Evolutionary conservation across 1,284 basidiomycete genomes (phyloP), one percentile per base, ranked within the genome.

Genomic region (Leccinum angustisporum): DNA sequence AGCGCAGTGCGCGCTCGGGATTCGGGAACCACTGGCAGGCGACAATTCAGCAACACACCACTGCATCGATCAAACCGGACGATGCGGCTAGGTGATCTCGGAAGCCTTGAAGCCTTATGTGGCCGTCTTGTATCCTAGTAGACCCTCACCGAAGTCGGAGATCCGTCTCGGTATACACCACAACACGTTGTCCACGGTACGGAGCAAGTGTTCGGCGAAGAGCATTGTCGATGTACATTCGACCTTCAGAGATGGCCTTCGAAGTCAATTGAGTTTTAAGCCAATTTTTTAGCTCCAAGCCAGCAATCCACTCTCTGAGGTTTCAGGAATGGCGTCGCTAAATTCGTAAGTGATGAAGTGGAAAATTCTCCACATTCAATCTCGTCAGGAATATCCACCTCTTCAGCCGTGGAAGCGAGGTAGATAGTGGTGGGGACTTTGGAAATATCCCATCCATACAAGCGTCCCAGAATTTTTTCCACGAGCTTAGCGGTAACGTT

Each of bases 171-270:
- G 75, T 75, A 25, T 76, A 77, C 63, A 96, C 79, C 66, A 90
- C 83, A 60, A 94, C 86, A 59, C 86, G 88, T 79, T 98, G 97
- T 34, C 86, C 82, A 36, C 76, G 72, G 60, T 96, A 91, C 58
- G 96, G 95, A 54, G 88, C 83, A 64, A 98, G 91, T 59, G 98
- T 82, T 61, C 95, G 90, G 70, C 90, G 86, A 72, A 98, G 83
- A 54, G 95, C 94, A 77, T 98, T 98, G 74, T 94, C 87, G 66
- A 96, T 80, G 78, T 95, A 97, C 5, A 85, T 83, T 3, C 82
- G 80, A 53, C 93, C 95, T 74, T 94, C 95, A 25, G 96, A 88
- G 66, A 98, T 86, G 65, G 87, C 95, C 60, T 86, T 81, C 30
- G 92, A 91, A 7, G 88, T 87, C 62, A 97, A 78, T 57, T 97